Conservation (phyloP, 2,329 filamentous ascomycete species). For the Metarhizium anisopliae region DNA sequence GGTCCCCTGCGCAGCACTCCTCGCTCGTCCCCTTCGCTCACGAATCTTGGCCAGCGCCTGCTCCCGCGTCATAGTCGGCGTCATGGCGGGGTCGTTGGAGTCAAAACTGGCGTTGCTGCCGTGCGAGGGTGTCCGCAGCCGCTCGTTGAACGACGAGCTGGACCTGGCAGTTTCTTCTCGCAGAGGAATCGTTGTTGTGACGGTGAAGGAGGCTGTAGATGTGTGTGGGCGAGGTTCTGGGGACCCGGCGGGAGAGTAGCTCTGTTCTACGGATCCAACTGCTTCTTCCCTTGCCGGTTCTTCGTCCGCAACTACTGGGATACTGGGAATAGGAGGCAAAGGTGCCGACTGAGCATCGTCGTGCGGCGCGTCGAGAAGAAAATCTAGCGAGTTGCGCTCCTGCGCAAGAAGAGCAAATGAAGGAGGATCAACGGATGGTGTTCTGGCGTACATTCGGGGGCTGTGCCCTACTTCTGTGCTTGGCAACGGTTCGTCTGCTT, state of each 20-base stretch:
- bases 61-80: conserved; percentile 61
- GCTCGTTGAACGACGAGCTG: conserved; percentile 34
- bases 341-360: conserved; percentile 24
- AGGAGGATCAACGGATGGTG: conserved; percentile 54
- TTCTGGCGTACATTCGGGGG: conserved; percentile 41
- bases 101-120: conserved; percentile 37
- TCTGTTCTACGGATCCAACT: conserved; percentile 4
- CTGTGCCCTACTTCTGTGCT: conserved; percentile 21
- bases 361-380: conserved; percentile 49
- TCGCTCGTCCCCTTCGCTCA: conserved; percentile 61
- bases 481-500: conserved; percentile 9
- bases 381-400: conserved; percentile 49
- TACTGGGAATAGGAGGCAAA: conserved; percentile 31
- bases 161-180: conserved; percentile 30
- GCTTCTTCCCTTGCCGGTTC: background rate
- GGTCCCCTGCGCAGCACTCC: conserved; percentile 56
- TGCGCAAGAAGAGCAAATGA: conserved; percentile 45
- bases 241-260: conserved; percentile 12
- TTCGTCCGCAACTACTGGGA: conserved; percentile 18
- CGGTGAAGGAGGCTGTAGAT: conserved; percentile 35
- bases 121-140: conserved; percentile 35
- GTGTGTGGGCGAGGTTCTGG: conserved; percentile 33
- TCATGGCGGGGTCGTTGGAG: conserved; percentile 47
- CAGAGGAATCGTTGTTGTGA: conserved; percentile 44
- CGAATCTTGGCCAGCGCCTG: conserved; percentile 68